These are phyloP conservation scores for Ogataea paradorogensis DNA, from an alignment of 805 yeast genomes.

Conservation along the genomic window DNA sequence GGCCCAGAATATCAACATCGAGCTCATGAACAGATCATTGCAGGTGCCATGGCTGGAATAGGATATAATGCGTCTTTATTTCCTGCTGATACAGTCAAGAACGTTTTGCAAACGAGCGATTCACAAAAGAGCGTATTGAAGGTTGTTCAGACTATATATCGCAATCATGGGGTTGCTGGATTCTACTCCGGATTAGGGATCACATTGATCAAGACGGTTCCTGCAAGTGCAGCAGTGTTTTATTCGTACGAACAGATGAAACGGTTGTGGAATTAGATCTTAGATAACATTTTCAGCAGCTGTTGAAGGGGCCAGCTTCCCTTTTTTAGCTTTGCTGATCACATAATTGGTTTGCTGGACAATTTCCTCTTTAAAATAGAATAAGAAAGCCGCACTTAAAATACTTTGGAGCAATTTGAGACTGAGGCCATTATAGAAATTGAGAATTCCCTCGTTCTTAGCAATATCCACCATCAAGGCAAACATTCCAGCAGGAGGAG, in stretches of 20 bases:
- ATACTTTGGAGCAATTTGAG: constrained; percentile 83
- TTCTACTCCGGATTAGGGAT: constrained; percentile 85
- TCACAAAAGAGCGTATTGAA: constrained; percentile 28
- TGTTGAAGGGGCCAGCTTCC: constrained; percentile 19
- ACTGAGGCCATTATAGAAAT: constrained; percentile 77
- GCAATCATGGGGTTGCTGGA: constrained; percentile 60
- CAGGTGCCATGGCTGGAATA: constrained; percentile 88
- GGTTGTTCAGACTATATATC: constrained; percentile 41
- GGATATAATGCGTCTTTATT: constrained; percentile 75
- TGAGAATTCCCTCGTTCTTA: constrained; percentile 66
- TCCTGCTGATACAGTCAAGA: constrained; percentile 90
- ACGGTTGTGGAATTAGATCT: constrained; percentile 9
- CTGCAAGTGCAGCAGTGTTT: constrained; percentile 87
- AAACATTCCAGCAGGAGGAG: constrained; percentile 35
- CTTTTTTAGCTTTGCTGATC: constrained; percentile 35
- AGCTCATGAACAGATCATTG: constrained; percentile 55
- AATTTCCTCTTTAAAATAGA: constrained; percentile 86
- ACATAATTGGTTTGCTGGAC: constrained; percentile 55
- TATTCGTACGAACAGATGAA: constrained; percentile 69
- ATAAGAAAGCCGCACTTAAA: constrained; percentile 83
- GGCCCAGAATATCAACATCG: constrained; percentile 28
- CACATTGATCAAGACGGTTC: constrained; percentile 76
- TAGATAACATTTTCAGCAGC: constrained; percentile 5
- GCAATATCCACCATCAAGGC: constrained; percentile 58
- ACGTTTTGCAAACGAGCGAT: constrained; percentile 67